These are phyloP conservation scores for Rhododendron mucronatum DNA, from an alignment of 148 eudicot genomes.

Conservation along the genomic window DNA sequence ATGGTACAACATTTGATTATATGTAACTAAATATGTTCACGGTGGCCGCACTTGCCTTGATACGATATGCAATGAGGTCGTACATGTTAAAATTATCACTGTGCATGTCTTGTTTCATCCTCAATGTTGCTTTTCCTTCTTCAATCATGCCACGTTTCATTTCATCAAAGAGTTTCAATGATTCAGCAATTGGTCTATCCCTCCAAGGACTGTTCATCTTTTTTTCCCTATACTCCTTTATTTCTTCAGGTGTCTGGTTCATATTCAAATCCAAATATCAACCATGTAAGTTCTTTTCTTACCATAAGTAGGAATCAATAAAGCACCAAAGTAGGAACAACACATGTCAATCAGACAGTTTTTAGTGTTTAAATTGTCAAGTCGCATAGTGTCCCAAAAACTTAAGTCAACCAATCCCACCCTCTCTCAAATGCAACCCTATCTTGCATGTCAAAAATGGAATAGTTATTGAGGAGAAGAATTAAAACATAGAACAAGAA, in stretches of 20 bases:
- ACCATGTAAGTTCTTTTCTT: background rate
- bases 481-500: background rate
- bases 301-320: background rate
- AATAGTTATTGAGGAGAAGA: background rate
- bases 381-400: background rate
- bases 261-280: slow-evolving; percentile 11
- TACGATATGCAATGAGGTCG: slow-evolving; percentile 96
- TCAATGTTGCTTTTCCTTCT: slow-evolving; percentile 96
- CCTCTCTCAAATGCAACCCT: background rate
- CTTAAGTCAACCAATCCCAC: background rate
- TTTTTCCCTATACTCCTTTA: slow-evolving; percentile 85
- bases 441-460: background rate
- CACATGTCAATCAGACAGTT: background rate
- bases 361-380: background rate
- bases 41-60: slow-evolving; percentile 60
- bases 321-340: background rate
- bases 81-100: slow-evolving; percentile 91
- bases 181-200: slow-evolving; percentile 82
- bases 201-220: slow-evolving; percentile 98
- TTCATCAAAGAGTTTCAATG: slow-evolving; percentile 71
- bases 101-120: slow-evolving; percentile 99
- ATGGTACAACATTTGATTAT: background rate
- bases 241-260: slow-evolving; percentile 72
- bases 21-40: slow-evolving; percentile 1
- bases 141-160: slow-evolving; percentile 89